Conservation (phyloP, 179 eudicot species). For the Camellia oleifera region DNA sequence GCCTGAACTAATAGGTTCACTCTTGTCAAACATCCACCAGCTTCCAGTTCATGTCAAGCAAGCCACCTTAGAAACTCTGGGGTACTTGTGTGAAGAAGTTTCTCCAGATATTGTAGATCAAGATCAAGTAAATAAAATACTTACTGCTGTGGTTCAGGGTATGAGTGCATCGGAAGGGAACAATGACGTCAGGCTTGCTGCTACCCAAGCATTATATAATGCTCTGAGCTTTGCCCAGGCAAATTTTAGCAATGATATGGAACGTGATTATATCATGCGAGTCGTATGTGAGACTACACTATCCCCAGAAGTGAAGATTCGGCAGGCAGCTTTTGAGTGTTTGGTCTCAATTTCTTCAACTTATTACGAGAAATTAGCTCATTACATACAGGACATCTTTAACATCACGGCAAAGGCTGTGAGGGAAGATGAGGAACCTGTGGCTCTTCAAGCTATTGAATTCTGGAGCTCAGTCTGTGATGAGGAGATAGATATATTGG, state of each 20-base stretch:
- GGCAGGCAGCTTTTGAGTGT: conserved; percentile 89
- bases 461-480: conserved; percentile 96
- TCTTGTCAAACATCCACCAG: conserved; percentile 67
- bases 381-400: conserved; percentile 80
- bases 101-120: conserved; percentile 80
- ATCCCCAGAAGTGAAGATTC: conserved; percentile 72
- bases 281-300: conserved; percentile 85
- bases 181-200: conserved; percentile 81
- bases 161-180: conserved; percentile 70
- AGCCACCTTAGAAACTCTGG: conserved; percentile 84
- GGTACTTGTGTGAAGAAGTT: conserved; percentile 90
- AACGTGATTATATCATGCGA: conserved; percentile 88
- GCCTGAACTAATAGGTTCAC: conserved; percentile 70
- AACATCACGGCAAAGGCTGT: conserved; percentile 86
- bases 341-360: conserved; percentile 78
- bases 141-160: conserved; percentile 88
- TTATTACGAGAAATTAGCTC: conserved; percentile 77
- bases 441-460: conserved; percentile 88
- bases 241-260: conserved; percentile 81
- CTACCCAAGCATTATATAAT: conserved; percentile 79
- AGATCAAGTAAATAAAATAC: conserved; percentile 88
- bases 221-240: conserved; percentile 91
- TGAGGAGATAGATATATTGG: conserved; percentile 84
- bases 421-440: conserved; percentile 84
- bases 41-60: conserved; percentile 82